These are phyloP conservation scores for Arthrobotrys iridis DNA, from an alignment of 2,329 filamentous ascomycete genomes.

Conservation along the genomic window DNA sequence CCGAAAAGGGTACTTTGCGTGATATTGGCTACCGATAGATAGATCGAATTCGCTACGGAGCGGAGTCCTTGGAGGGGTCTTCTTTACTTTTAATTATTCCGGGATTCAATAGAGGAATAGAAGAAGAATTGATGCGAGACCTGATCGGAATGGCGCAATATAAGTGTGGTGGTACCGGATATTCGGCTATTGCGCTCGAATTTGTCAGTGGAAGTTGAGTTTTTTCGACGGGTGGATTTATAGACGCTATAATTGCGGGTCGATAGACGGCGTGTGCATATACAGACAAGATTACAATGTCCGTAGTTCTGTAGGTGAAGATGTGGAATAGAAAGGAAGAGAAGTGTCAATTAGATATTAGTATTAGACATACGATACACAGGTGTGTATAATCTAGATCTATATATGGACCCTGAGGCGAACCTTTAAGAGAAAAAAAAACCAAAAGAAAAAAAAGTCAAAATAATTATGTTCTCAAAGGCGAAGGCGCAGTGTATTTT, in stretches of 20 bases:
- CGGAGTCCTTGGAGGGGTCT: background rate
- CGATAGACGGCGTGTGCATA: background rate
- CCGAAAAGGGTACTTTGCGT: constrained; percentile 12
- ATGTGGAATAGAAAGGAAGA: too few relatives aligned
- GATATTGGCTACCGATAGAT: background rate
- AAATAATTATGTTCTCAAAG: too few relatives aligned
- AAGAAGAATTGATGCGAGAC: constrained; percentile 41
- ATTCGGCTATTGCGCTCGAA: constrained; percentile 37
- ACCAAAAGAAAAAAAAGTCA: too few relatives aligned
- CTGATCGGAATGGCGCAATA: constrained; percentile 50
- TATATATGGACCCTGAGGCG: background rate
- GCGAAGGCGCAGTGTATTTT: background rate
- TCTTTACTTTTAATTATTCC: constrained; percentile 25
- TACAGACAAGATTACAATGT: too few relatives aligned
- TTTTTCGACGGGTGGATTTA: constrained; percentile 10
- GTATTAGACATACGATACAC: too few relatives aligned
- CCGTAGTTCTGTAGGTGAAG: too few relatives aligned
- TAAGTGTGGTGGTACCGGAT: constrained; percentile 31
- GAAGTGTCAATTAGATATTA: too few relatives aligned
- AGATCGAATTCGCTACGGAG: too few relatives aligned
- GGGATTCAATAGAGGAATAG: background rate
- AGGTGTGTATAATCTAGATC: too few relatives aligned
- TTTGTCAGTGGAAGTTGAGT: constrained; percentile 29
- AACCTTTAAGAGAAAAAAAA: background rate
- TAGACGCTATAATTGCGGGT: constrained; percentile 20